These are phyloP conservation scores for Teratosphaeria epicoccoides DNA, from an alignment of 2,329 filamentous ascomycete species.

Conservation along the genomic window DNA sequence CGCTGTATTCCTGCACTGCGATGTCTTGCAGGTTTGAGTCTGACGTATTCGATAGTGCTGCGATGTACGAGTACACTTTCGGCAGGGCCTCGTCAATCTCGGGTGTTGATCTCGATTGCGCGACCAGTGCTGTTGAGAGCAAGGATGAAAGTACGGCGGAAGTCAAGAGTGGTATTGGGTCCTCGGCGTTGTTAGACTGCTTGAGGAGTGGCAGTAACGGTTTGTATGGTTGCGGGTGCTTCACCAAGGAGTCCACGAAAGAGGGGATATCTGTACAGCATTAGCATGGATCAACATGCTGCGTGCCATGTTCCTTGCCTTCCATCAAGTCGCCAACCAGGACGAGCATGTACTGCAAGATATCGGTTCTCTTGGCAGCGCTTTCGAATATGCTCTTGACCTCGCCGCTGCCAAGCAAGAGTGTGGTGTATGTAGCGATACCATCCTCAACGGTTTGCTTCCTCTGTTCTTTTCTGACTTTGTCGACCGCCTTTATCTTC, in stretches of 20 bases:
- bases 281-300: constrained; percentile 13
- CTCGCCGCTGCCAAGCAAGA: constrained; percentile 62
- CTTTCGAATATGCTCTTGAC: constrained; percentile 72
- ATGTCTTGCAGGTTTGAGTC: constrained; percentile 93
- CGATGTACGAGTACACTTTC: constrained; percentile 75
- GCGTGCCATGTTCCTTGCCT: constrained; percentile 41
- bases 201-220: constrained; percentile 77
- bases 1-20: constrained; percentile 82
- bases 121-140: constrained; percentile 53
- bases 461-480: constrained; percentile 84
- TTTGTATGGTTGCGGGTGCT: constrained; percentile 58
- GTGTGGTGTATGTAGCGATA: constrained; percentile 63
- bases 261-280: constrained; percentile 57
- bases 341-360: constrained; percentile 90
- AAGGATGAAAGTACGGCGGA: constrained; percentile 77
- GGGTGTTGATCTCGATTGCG: constrained; percentile 47
- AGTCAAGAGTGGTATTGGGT: constrained; percentile 79
- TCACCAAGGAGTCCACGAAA: constrained; percentile 65
- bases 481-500: constrained; percentile 94
- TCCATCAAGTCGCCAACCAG: constrained; percentile 79
- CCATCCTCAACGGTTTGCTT: constrained; percentile 72
- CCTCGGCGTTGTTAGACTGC: constrained; percentile 71
- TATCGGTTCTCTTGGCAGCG: constrained; percentile 74
- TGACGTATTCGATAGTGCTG: constrained; percentile 68
- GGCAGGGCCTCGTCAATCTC: constrained; percentile 69